phyloP scores from a whole-genome alignment of 208 protist species.

The Crithidia bombi region DNA sequence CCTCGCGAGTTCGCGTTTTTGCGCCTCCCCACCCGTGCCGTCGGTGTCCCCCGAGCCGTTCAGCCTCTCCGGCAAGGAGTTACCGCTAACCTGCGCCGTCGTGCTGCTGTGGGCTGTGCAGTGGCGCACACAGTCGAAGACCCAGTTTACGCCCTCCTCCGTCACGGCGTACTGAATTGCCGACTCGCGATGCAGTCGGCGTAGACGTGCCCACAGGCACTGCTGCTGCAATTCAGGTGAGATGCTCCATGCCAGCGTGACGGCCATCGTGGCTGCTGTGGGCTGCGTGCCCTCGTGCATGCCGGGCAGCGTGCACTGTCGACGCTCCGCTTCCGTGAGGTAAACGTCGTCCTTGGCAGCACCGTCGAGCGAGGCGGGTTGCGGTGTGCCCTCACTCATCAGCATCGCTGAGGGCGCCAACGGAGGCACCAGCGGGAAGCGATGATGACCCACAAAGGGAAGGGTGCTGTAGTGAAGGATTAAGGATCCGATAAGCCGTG shows the following conservation, averaged over 20 bases:
- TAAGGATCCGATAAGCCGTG: slow-evolving; percentile 4
- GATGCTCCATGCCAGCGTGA: slow-evolving; percentile 4
- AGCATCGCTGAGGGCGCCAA: not conserved
- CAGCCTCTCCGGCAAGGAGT: not conserved
- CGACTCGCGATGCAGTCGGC: not conserved
- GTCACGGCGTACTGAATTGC: not conserved
- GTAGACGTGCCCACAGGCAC: not conserved
- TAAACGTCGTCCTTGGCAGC: no score
- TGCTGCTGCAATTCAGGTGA: slow-evolving; percentile 6
- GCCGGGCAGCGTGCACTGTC: no score
- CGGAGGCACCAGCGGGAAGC: not conserved
- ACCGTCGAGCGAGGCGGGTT: no score
- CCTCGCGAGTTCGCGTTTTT: not conserved
- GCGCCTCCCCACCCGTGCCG: not conserved
- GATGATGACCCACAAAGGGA: not conserved
- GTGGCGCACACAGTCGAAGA: not conserved
- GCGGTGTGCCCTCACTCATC: no score
- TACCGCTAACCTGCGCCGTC: not conserved
- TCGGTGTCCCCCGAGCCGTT: not conserved
- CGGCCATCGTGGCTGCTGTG: not conserved
- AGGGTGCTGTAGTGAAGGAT: slow-evolving; percentile 9
- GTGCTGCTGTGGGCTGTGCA: not conserved
- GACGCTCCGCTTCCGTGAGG: no score
- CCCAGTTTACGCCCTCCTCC: slow-evolving; percentile 1
- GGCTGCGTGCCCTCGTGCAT: no score